Conservation (phyloP, 192 early-diverging fungal genomes). For the Coemansia sp. region DNA sequence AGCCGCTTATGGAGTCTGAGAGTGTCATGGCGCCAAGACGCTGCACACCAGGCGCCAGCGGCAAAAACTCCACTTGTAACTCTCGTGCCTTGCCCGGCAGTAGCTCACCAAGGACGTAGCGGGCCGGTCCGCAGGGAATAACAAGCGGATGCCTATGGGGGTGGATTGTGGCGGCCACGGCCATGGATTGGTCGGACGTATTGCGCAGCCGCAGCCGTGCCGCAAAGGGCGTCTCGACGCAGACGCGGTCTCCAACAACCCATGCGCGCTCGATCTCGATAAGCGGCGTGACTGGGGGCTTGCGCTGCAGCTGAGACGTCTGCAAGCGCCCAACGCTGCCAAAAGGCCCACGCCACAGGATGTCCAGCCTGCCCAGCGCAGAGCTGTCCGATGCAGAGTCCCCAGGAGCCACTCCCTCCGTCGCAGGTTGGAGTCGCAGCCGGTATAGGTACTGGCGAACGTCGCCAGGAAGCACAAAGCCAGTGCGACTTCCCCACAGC, state of each 20-base stretch:
- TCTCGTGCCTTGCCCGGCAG: conserved; percentile 59
- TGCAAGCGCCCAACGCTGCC: conserved; percentile 88
- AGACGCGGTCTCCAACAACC: conserved; percentile 11
- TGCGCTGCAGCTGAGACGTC: conserved; percentile 88
- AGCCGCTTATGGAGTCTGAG: conserved; percentile 66
- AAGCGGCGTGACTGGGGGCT: conserved; percentile 63
- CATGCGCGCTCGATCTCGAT: conserved; percentile 30
- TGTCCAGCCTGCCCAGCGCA: conserved; percentile 90
- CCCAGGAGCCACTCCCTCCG: conserved; percentile 46
- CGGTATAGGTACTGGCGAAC: conserved; percentile 91
- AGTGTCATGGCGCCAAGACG: conserved; percentile 78
- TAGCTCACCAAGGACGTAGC: conserved; percentile 60
- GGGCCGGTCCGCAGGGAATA: conserved; percentile 38
- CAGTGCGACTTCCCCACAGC: conserved; percentile 28
- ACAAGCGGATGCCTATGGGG: conserved; percentile 32
- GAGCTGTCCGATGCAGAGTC: conserved; percentile 62
- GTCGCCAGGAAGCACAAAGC: conserved; percentile 66
- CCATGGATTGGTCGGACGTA: conserved; percentile 39
- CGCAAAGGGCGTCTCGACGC: conserved; percentile 37
- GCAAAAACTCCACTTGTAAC: conserved; percentile 75
- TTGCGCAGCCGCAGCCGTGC: conserved; percentile 39
- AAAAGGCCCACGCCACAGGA: conserved; percentile 89
- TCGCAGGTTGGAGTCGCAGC: conserved; percentile 61
- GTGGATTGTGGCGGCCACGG: conserved; percentile 21
- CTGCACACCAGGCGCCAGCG: conserved; percentile 81